These are phyloP conservation scores for Saturnispora ahearnii DNA, from an alignment of 805 yeast genomes.

Conservation along the genomic window DNA sequence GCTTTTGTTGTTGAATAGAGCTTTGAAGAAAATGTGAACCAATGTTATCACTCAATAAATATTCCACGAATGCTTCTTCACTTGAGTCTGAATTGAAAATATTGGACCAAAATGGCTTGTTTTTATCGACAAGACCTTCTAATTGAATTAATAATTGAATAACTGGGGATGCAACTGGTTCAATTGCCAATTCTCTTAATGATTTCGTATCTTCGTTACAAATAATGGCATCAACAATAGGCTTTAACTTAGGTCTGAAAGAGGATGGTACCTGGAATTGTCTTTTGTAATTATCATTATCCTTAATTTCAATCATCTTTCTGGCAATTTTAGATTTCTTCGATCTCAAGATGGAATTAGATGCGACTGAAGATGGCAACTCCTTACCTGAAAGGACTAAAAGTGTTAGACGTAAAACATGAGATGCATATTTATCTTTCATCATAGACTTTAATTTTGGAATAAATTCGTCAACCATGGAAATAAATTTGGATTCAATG, in stretches of 20 bases:
- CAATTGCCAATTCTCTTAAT: conserved; percentile 65
- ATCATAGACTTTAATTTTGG: conserved; percentile 54
- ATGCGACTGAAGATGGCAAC: conserved; percentile 60
- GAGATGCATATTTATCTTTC: conserved; percentile 78
- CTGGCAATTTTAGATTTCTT: conserved; percentile 83
- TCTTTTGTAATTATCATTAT: conserved; percentile 59
- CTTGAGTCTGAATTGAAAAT: conserved; percentile 48
- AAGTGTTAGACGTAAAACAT: conserved; percentile 65
- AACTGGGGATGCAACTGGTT: conserved; percentile 82
- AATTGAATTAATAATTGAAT: conserved; percentile 67
- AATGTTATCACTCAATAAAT: conserved; percentile 75
- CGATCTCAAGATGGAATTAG: conserved; percentile 68
- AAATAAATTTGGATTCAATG: conserved; percentile 57
- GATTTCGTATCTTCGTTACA: conserved; percentile 33
- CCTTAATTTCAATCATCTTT: conserved; percentile 84
- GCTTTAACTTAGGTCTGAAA: conserved; percentile 52
- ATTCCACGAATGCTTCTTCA: conserved; percentile 78
- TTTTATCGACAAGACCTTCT: conserved; percentile 73
- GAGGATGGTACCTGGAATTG: conserved; percentile 63
- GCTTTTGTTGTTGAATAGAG: conserved; percentile 54
- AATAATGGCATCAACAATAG: conserved; percentile 36
- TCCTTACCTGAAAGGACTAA: conserved; percentile 69
- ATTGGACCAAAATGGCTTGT: conserved; percentile 59
- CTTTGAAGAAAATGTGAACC: conserved; percentile 89
- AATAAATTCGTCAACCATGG: conserved; percentile 57